Evolutionary conservation across 2,329 filamentous ascomycete species (phyloP).

Genomic region (Xylaria sp.): DNA sequence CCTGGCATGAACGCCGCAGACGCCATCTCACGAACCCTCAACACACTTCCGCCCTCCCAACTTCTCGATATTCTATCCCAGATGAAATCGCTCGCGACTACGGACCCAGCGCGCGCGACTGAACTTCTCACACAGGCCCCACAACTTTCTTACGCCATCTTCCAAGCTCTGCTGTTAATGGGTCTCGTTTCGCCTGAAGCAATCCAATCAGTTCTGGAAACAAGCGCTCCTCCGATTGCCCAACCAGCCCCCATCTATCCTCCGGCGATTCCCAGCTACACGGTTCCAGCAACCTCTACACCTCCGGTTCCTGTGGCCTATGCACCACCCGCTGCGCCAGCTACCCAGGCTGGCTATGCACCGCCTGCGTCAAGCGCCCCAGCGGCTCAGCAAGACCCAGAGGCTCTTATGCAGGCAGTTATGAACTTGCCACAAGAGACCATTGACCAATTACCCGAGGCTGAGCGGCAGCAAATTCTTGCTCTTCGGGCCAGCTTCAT

Average conservation of each 20-base stretch:
- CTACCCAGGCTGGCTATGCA: slow-evolving; percentile 54
- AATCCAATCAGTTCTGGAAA: slow-evolving; percentile 82
- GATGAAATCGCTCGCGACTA: slow-evolving; percentile 89
- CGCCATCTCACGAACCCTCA: slow-evolving; percentile 90
- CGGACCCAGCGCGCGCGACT: slow-evolving; percentile 83
- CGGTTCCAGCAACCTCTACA: slow-evolving; percentile 57
- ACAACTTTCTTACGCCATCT: slow-evolving; percentile 93
- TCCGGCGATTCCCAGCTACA: slow-evolving; percentile 51
- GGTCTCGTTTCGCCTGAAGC: slow-evolving; percentile 88
- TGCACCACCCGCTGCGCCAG: slow-evolving; percentile 55
- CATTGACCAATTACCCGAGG: slow-evolving; percentile 81
- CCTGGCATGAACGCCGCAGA: slow-evolving; percentile 86
- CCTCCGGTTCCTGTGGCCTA: slow-evolving; percentile 61
- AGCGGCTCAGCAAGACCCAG: slow-evolving; percentile 65
- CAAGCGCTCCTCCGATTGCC: slow-evolving; percentile 55
- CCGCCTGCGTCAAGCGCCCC: slow-evolving; percentile 54
- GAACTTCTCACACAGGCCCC: slow-evolving; percentile 89
- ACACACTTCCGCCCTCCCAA: slow-evolving; percentile 85
- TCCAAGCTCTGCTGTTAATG: slow-evolving; percentile 92
- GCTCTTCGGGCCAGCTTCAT: slow-evolving; percentile 73
- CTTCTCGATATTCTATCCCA: slow-evolving; percentile 93
- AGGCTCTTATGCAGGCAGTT: slow-evolving; percentile 82
- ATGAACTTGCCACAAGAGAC: slow-evolving; percentile 82
- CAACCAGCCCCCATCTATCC: slow-evolving; percentile 54
- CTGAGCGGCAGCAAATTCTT: slow-evolving; percentile 82